phyloP scores from a whole-genome alignment of 768 basidiomycete genomes.

The Russula sp. region DNA sequence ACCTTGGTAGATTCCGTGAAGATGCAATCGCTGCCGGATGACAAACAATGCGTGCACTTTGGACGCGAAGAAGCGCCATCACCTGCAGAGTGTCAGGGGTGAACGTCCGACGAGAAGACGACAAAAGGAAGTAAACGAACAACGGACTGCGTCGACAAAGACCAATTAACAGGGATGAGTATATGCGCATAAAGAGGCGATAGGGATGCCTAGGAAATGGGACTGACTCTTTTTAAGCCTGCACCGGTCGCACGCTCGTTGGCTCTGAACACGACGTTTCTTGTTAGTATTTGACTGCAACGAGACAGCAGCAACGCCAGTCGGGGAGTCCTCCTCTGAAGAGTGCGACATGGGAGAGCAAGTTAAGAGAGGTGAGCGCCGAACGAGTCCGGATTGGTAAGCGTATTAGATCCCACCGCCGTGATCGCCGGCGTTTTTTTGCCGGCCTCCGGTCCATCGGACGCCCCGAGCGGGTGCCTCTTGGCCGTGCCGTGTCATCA shows the following conservation, averaged over 20 bases:
- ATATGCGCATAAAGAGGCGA: background rate
- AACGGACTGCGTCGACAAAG: slow-evolving; percentile 18
- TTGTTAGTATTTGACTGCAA: slow-evolving; percentile 2
- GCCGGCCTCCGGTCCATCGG: background rate
- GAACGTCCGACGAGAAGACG: background rate
- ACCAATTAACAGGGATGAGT: background rate
- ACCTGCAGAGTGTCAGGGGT: slow-evolving; percentile 10
- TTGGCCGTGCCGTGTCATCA: background rate
- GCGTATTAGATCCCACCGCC: background rate
- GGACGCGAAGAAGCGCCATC: slow-evolving; percentile 10
- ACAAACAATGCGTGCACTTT: slow-evolving; percentile 26
- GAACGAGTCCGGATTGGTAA: background rate
- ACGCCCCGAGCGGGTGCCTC: background rate
- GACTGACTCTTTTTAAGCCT: slow-evolving; percentile 30
- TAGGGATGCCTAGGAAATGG: background rate
- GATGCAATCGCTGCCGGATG: slow-evolving; percentile 16
- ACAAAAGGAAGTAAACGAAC: slow-evolving; percentile 9
- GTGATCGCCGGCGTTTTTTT: background rate
- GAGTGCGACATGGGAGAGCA: slow-evolving; percentile 23
- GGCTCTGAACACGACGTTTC: slow-evolving; percentile 28
- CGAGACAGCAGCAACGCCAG: too few relatives aligned
- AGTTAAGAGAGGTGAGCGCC: background rate
- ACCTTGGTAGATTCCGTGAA: slow-evolving; percentile 29
- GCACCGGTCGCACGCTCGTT: slow-evolving; percentile 30
- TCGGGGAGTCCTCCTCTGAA: slow-evolving; percentile 17